These are phyloP conservation scores for Cydonia oblonga DNA, from an alignment of 331 rosid species.

Conservation along the genomic window DNA sequence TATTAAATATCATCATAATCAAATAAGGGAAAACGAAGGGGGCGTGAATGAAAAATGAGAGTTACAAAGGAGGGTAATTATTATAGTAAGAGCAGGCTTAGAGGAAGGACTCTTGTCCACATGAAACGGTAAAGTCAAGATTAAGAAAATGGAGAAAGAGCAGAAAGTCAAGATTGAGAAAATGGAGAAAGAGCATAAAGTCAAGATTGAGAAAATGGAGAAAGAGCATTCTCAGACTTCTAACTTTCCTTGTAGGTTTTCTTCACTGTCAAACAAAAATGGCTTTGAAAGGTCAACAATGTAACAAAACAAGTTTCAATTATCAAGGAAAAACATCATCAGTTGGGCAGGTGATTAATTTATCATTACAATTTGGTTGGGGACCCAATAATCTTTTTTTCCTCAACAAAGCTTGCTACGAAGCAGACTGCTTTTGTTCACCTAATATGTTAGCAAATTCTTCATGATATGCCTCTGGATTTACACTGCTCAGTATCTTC, in stretches of 20 bases:
- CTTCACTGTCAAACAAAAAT: neutral
- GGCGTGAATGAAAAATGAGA: neutral
- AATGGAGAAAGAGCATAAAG: too few relatives aligned
- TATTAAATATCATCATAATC: too few relatives aligned
- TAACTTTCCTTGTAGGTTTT: neutral
- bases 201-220: neutral
- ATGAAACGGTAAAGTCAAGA: neutral
- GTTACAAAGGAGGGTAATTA: neutral
- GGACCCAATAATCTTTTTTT: slow-evolving; percentile 37
- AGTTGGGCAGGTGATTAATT: neutral
- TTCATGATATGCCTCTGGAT: slow-evolving; percentile 29
- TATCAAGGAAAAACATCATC: too few relatives aligned
- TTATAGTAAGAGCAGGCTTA: neutral
- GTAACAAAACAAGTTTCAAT: neutral
- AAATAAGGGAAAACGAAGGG: too few relatives aligned
- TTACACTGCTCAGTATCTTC: slow-evolving; percentile 33
- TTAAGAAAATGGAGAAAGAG: neutral
- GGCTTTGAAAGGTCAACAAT: neutral
- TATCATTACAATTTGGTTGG: slow-evolving; percentile 4
- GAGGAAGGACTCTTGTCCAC: too few relatives aligned
- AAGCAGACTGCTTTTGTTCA: slow-evolving; percentile 40
- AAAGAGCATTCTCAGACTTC: neutral
- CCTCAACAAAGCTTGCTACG: slow-evolving; percentile 52
- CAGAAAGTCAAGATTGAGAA: too few relatives aligned
- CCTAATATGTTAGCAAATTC: slow-evolving; percentile 38